Conservation (phyloP, 441 rosid species). For the Adansonia gregorii region DNA sequence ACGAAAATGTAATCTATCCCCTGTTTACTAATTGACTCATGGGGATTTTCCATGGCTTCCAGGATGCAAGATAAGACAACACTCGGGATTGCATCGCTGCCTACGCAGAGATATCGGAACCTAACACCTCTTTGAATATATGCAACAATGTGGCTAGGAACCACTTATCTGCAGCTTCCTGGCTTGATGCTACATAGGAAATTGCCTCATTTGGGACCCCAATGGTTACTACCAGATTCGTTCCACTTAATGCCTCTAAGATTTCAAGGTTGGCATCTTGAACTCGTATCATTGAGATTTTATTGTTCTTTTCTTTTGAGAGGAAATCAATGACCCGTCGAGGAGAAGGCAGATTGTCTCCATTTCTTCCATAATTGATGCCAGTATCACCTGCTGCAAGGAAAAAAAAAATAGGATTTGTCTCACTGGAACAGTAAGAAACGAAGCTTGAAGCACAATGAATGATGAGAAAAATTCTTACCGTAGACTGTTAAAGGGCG, state of each 20-base stretch:
- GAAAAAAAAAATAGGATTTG: neutral
- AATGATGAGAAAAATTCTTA: neutral
- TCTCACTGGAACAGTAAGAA: neutral
- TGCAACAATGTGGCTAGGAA: neutral
- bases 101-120: conserved; percentile 26
- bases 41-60: conserved; percentile 22
- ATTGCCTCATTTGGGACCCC: conserved; percentile 34
- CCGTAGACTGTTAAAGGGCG: neutral
- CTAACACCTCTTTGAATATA: neutral
- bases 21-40: neutral
- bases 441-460: neutral
- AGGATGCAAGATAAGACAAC: neutral
- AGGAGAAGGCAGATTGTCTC: conserved; percentile 29
- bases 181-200: conserved; percentile 29
- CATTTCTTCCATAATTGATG: conserved; percentile 22
- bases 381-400: conserved; percentile 26
- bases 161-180: conserved; percentile 30
- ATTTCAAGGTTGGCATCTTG: conserved; percentile 20
- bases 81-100: conserved; percentile 20
- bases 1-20: conserved; percentile 7
- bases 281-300: conserved; percentile 12
- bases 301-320: neutral
- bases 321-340: conserved; percentile 26
- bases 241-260: conserved; percentile 27
- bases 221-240: conserved; percentile 26